Percentiles rank a stretch among this genome's conserved stretches.
phyloP scores from a whole-genome alignment of 441 rosid genomes.

The California macrophylla region DNA sequence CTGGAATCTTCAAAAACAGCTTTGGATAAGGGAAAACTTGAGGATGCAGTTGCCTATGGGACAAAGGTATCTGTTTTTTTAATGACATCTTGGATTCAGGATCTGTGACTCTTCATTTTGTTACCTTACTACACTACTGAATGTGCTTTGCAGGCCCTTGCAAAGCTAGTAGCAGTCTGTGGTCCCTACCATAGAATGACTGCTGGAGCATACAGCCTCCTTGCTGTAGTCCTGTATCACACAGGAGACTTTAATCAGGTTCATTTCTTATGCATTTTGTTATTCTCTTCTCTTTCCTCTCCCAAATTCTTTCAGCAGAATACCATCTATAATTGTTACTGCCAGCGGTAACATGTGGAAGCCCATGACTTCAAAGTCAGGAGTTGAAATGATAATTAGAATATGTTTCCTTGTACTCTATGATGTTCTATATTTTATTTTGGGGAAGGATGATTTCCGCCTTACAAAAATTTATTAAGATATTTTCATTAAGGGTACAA shows the following conservation, averaged over 20 bases:
- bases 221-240: constrained; percentile 76
- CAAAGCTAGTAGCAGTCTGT: constrained; percentile 69
- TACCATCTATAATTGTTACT: not conserved
- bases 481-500: not conserved
- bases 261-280: not conserved
- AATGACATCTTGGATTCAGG: constrained; percentile 4
- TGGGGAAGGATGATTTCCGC: not conserved
- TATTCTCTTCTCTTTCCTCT: not conserved
- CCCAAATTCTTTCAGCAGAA: no score
- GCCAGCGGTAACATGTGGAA: not conserved
- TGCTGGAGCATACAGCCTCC: constrained; percentile 76
- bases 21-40: constrained; percentile 78
- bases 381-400: not conserved
- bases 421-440: not conserved
- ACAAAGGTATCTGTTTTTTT: constrained; percentile 38
- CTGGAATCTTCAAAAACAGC: constrained; percentile 77
- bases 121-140: constrained; percentile 8
- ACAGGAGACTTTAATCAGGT: constrained; percentile 88
- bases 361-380: no score
- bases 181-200: constrained; percentile 88
- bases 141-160: constrained; percentile 44
- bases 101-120: not conserved
- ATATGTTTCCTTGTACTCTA: not conserved
- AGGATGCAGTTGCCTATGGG: constrained; percentile 72
- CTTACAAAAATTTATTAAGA: not conserved